A percentile compares a stretch with the other conserved stretches of the same genome.
Evolutionary conservation across 2,329 filamentous ascomycete genomes (phyloP).

Genomic region (Hysterium pulicare): DNA sequence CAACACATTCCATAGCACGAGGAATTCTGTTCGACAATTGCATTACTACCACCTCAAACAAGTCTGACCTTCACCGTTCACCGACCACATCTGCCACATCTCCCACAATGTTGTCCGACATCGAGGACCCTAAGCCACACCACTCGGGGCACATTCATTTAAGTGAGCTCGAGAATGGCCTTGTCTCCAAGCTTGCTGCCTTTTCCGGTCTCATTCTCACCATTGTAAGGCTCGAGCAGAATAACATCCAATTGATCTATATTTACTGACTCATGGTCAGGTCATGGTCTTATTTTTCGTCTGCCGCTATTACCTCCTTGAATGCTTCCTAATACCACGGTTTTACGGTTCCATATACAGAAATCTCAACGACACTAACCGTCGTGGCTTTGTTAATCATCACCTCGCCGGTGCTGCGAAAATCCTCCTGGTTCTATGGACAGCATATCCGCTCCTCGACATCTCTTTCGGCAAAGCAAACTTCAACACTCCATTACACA

Average conservation of each 20-base stretch:
- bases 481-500: conserved; percentile 30
- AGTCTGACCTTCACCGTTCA: too few species aligned
- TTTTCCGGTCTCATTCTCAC: conserved; percentile 22
- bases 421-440: conserved; percentile 37
- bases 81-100: too few species aligned
- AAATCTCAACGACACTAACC: conserved; percentile 32
- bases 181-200: conserved; percentile 16
- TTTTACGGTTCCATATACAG: conserved; percentile 37
- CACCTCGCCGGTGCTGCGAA: conserved; percentile 45
- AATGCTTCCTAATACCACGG: conserved; percentile 35
- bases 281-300: conserved; percentile 15
- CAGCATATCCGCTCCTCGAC: conserved; percentile 42
- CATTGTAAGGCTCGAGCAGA: conserved; percentile 12
- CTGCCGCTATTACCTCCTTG: conserved; percentile 35
- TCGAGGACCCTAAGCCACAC: background rate
- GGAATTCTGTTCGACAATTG: too few species aligned
- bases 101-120: background rate
- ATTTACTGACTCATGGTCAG: background rate
- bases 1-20: too few species aligned
- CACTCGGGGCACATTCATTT: background rate
- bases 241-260: conserved; percentile 3
- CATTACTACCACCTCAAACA: too few species aligned
- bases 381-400: conserved; percentile 46
- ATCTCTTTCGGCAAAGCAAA: conserved; percentile 33
- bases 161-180: conserved; percentile 5